phyloP scores from a whole-genome alignment of 352 stramenopile species.

The Pythium sp. region DNA sequence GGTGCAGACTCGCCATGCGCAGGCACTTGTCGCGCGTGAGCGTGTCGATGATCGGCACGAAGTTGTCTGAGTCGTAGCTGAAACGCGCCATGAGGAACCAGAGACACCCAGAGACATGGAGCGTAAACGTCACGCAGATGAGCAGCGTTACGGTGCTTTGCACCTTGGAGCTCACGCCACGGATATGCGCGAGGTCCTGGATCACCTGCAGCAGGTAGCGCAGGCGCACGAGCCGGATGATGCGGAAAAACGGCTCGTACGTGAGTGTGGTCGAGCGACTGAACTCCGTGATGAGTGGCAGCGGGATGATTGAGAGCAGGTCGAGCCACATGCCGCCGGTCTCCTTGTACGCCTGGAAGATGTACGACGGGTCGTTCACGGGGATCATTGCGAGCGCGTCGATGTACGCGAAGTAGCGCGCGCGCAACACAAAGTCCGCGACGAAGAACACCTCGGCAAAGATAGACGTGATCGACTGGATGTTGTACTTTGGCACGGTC shows the following conservation, averaged over 20 bases:
- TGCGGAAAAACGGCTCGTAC: slow-evolving; percentile 41
- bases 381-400: slow-evolving; percentile 62
- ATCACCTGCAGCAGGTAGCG: slow-evolving; percentile 50
- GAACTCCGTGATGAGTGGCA: slow-evolving; percentile 56
- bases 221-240: slow-evolving; percentile 49
- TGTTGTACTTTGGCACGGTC: slow-evolving; percentile 28
- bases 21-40: slow-evolving; percentile 49
- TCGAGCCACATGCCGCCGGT: slow-evolving; percentile 49
- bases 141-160: slow-evolving; percentile 55
- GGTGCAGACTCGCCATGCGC: slow-evolving; percentile 33
- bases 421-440: slow-evolving; percentile 46
- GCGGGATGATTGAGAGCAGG: slow-evolving; percentile 50
- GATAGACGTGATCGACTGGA: slow-evolving; percentile 50
- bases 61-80: slow-evolving; percentile 33
- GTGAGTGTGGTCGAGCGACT: slow-evolving; percentile 30
- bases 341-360: slow-evolving; percentile 62
- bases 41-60: slow-evolving; percentile 22
- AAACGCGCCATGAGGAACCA: slow-evolving; percentile 77
- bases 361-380: slow-evolving; percentile 60
- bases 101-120: slow-evolving; percentile 62
- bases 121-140: slow-evolving; percentile 56
- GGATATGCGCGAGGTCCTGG: slow-evolving; percentile 51
- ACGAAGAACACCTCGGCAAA: slow-evolving; percentile 59
- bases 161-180: slow-evolving; percentile 56
- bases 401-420: slow-evolving; percentile 63